These are phyloP conservation scores for Nicotiana undulata DNA, from an alignment of 257 asterid species.

Conservation along the genomic window DNA sequence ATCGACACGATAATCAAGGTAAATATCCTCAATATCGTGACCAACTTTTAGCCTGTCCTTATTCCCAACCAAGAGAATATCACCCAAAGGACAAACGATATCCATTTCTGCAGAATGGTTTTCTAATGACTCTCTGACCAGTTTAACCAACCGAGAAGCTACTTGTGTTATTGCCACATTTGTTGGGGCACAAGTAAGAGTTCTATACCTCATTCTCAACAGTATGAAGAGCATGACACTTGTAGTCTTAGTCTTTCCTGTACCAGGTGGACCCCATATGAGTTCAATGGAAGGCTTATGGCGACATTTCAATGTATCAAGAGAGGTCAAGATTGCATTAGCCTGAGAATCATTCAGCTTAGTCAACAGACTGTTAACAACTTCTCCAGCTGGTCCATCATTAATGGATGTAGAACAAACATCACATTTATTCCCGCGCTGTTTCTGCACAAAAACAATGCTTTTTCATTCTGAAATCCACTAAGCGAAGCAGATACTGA, in stretches of 20 bases:
- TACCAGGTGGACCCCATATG: slow-evolving; percentile 28
- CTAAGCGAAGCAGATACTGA: background rate
- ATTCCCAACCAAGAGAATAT: slow-evolving; percentile 37
- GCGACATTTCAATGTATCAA: slow-evolving; percentile 9
- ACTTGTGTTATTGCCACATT: slow-evolving; percentile 27
- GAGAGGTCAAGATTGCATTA: slow-evolving; percentile 11
- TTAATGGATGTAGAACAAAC: background rate
- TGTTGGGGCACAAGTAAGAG: slow-evolving; percentile 22
- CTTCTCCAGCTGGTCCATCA: background rate
- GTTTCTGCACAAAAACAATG: background rate
- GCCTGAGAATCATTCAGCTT: slow-evolving; percentile 38
- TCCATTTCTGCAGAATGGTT: background rate
- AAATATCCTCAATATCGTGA: slow-evolving; percentile 26
- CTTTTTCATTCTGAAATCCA: background rate
- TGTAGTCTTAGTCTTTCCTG: slow-evolving; percentile 18
- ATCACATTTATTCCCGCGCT: background rate
- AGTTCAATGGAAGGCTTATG: slow-evolving; percentile 14
- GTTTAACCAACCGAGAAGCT: slow-evolving; percentile 25
- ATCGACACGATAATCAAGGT: slow-evolving; percentile 32
- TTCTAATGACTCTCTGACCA: slow-evolving; percentile 17
- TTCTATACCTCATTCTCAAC: slow-evolving; percentile 7
- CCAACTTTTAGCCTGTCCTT: slow-evolving; percentile 28
- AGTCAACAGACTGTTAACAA: slow-evolving; percentile 8
- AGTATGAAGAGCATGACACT: slow-evolving; percentile 17
- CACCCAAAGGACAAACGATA: slow-evolving; percentile 24